phyloP scores from a whole-genome alignment of 768 basidiomycete genomes.

The Cystobasidium tubakii region DNA sequence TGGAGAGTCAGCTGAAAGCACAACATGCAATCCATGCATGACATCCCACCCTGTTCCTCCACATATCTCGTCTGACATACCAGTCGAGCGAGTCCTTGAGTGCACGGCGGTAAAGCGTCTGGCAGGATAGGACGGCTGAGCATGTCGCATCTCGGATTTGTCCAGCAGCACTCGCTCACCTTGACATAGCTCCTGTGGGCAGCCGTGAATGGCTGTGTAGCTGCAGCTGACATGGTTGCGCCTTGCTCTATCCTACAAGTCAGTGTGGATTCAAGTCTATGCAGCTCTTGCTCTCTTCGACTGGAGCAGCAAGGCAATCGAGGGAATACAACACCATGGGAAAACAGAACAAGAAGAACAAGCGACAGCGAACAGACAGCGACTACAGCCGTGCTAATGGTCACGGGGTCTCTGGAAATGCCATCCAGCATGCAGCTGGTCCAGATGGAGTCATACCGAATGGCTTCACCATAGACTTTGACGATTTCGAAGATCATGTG shows the following conservation, averaged over 20 bases:
- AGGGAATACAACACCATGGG: not conserved
- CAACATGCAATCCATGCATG: too few species aligned
- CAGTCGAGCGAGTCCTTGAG: conserved; percentile 84
- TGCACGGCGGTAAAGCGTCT: conserved; percentile 81
- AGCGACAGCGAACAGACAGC: conserved; percentile 7
- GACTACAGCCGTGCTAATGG: not conserved
- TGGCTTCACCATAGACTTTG: conserved; percentile 34
- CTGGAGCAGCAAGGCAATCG: not conserved
- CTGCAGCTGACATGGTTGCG: not conserved
- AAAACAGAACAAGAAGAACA: conserved; percentile 28
- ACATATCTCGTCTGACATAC: conserved; percentile 70
- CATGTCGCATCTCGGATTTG: too few species aligned
- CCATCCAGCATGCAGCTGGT: not conserved
- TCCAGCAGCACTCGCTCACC: not conserved
- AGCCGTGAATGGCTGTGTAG: conserved; percentile 27
- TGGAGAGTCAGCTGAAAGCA: too few species aligned
- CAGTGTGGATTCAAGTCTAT: not conserved
- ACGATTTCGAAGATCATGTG: conserved; percentile 5
- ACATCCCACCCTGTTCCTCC: conserved; percentile 64
- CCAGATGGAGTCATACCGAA: conserved; percentile 18
- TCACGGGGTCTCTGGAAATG: not conserved
- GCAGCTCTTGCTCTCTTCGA: conserved; percentile 11
- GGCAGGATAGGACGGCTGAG: conserved; percentile 45
- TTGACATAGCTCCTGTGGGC: conserved; percentile 30
- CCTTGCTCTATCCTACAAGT: not conserved